Evolutionary conservation across 768 basidiomycete genomes (phyloP).

Genomic region (Pisolithus tinctorius): DNA sequence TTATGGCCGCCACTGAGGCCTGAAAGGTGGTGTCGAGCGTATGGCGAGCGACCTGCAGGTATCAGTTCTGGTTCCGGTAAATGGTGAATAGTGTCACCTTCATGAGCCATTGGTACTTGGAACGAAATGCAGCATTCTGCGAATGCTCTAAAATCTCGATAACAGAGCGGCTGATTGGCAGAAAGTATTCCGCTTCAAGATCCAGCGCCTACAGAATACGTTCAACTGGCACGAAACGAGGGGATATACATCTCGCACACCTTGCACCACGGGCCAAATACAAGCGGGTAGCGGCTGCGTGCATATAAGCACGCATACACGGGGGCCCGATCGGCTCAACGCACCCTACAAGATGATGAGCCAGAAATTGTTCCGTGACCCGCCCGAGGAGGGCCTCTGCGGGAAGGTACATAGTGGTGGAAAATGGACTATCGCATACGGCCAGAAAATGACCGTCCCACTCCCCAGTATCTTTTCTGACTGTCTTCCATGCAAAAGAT

Average conservation of each 20-base stretch:
- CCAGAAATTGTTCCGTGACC: slow-evolving; percentile 47
- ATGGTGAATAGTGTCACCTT: slow-evolving; percentile 34
- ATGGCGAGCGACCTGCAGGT: slow-evolving; percentile 16
- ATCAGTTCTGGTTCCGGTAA: slow-evolving; percentile 4
- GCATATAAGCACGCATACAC: slow-evolving; percentile 8
- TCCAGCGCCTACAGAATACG: slow-evolving; percentile 46
- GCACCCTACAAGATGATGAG: slow-evolving; percentile 54
- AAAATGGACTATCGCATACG: slow-evolving; percentile 43
- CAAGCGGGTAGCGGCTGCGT: slow-evolving; percentile 64
- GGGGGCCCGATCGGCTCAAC: slow-evolving; percentile 10
- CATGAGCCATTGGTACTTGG: slow-evolving; percentile 36
- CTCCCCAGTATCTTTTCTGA: slow-evolving; percentile 3
- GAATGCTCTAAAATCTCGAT: slow-evolving; percentile 48
- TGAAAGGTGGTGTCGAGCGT: slow-evolving; percentile 22
- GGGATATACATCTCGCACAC: slow-evolving; percentile 30
- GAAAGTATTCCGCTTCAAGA: slow-evolving; percentile 42
- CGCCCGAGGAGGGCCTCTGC: slow-evolving; percentile 45
- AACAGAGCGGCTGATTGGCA: slow-evolving; percentile 45
- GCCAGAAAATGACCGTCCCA: slow-evolving; percentile 26
- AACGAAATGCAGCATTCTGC: slow-evolving; percentile 38
- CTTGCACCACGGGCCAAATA: slow-evolving; percentile 65
- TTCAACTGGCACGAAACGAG: background rate
- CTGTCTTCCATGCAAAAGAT: slow-evolving; percentile 34
- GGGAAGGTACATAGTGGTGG: slow-evolving; percentile 48
- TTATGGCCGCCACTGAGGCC: slow-evolving; percentile 22